Evolutionary conservation across 257 asterid genomes (phyloP).

Genomic region (Gardenia jasminoides): DNA sequence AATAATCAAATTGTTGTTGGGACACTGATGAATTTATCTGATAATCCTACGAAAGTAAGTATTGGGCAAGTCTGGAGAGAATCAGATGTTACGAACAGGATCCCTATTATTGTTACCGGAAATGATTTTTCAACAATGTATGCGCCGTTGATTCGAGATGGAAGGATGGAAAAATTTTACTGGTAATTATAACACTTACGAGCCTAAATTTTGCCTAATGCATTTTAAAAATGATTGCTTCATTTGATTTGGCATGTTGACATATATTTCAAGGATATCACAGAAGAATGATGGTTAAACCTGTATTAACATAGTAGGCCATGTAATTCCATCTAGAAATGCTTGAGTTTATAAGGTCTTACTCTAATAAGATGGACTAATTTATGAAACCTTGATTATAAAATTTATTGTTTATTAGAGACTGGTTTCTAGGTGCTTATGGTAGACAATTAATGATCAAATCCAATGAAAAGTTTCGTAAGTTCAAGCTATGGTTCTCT

Average conservation of each 20-base stretch:
- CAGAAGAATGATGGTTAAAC: not conserved
- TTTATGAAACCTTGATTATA: not conserved
- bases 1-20: slow-evolving; percentile 96
- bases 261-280: not conserved
- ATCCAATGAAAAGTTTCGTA: not conserved
- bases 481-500: not conserved
- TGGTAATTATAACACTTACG: slow-evolving; percentile 41
- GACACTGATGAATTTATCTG: slow-evolving; percentile 81
- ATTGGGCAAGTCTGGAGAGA: slow-evolving; percentile 92
- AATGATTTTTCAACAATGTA: slow-evolving; percentile 77
- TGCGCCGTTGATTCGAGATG: slow-evolving; percentile 89
- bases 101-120: slow-evolving; percentile 88
- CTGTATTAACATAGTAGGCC: not conserved
- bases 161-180: slow-evolving; percentile 96
- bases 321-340: not conserved
- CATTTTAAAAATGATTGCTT: not conserved
- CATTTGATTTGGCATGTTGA: slow-evolving; percentile 5
- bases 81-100: slow-evolving; percentile 60
- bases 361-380: not conserved
- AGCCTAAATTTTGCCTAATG: not conserved
- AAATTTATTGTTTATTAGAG: not conserved
- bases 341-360: not conserved
- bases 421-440: not conserved
- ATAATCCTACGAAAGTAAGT: slow-evolving; percentile 94
- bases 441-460: not conserved